Evolutionary conservation across 73 alveolate genomes (phyloP), one percentile per base, ranked within the genome.

Genomic region (Blepharisma japonicum): DNA sequence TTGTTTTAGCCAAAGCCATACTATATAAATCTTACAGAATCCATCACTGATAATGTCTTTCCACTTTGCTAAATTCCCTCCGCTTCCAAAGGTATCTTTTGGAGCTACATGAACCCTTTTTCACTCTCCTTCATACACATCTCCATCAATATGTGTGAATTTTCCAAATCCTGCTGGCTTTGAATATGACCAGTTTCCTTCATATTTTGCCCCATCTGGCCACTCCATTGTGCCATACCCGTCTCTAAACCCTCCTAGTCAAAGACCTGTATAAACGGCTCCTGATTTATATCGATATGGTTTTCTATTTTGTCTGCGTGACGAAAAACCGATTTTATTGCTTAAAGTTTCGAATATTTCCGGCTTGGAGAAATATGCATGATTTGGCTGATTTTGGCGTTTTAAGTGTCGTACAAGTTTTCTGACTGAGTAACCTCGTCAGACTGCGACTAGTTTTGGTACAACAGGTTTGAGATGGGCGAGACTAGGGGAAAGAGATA

Each of bases 121-220:
- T 78, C 88, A 86, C 5, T 86, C 77, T 2, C 92, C 92, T 46
- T 86, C 84, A 83, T 83, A 86, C 50, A 55, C 23, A 67, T 81
- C 88, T 42, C 92, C 90, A 45, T 86, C 88, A 0, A 79, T 70
- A 68, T 68, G 77, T 42, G 25, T 45, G 25, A 68, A 81, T 18
- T 81, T 87, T 20, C 96, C 94, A 66, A 83, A 87, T 6, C 96
- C 96, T 46, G 83, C 79, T 56, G 96, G 92, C 76, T 76, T 39
- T 39, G 92, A 85, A 51, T 83, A 55, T 49, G 78, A 92, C 83
- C 83, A 79, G 23, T 79, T 21, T 8, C 86, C 86, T 68, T 79
- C 81, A 68, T 79, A 79, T 38, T 67, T 49, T 20, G 86, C 71
- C 18, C 86, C 86, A 79, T 79, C 86, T 27, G 86, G 86, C 83